Evolutionary conservation across 2,329 filamentous ascomycete species (phyloP).

Genomic region (Botrytis aclada): DNA sequence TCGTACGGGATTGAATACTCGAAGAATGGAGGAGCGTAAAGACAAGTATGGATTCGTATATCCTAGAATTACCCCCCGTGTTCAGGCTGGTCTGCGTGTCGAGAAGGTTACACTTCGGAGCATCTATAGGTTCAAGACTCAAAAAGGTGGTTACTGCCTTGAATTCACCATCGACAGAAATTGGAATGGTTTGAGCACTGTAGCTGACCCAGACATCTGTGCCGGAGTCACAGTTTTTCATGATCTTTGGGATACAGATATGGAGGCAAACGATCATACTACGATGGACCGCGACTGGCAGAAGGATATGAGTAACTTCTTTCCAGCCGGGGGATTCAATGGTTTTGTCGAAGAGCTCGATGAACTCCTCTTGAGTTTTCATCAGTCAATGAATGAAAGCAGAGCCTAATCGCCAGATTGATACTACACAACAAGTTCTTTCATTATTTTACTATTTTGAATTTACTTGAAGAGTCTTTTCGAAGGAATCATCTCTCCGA

Average conservation of each 20-base stretch:
- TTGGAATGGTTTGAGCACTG: slow-evolving; percentile 30
- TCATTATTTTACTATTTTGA: not conserved
- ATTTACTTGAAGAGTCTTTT: not conserved
- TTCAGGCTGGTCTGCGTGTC: slow-evolving; percentile 23
- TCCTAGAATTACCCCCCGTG: slow-evolving; percentile 26
- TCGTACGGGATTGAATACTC: not conserved
- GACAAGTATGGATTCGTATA: slow-evolving; percentile 32
- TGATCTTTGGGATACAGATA: slow-evolving; percentile 33
- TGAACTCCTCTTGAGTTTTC: not conserved
- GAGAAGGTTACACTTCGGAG: slow-evolving; percentile 29
- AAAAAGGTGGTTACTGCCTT: slow-evolving; percentile 29
- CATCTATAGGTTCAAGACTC: slow-evolving; percentile 30
- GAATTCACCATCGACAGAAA: slow-evolving; percentile 35
- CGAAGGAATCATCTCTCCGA: not conserved
- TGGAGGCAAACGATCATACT: slow-evolving; percentile 30
- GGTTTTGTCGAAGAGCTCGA: slow-evolving; percentile 22
- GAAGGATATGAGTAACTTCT: slow-evolving; percentile 28
- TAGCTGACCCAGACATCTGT: slow-evolving; percentile 26
- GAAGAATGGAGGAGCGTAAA: slow-evolving; percentile 11
- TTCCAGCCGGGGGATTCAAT: slow-evolving; percentile 27
- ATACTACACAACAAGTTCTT: not conserved
- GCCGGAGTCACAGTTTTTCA: slow-evolving; percentile 34
- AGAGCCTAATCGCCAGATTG: not conserved
- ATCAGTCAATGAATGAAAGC: not conserved
- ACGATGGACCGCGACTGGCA: slow-evolving; percentile 29